Base-by-base conservation (phyloP, 108 stramenopile species). In the Thalassiosira profunda region DNA sequence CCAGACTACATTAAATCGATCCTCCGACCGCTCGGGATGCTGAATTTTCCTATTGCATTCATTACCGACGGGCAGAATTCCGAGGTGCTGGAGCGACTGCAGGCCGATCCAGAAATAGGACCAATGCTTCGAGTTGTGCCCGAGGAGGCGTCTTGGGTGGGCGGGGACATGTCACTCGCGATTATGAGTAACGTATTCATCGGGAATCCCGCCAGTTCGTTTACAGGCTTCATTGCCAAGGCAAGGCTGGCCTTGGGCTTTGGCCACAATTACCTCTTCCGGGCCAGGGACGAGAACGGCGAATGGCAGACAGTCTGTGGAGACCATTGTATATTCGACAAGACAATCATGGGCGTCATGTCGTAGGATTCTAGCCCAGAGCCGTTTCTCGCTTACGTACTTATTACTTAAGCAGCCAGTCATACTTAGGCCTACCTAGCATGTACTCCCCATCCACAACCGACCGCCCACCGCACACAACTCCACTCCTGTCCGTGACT, bases 201-300 rank as follows among this genome's bases (percentile, higher is more conserved):
- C 43, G 75, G 75, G 0, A 76, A 76, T 49, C 75, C 76, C 5
- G 76, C 76, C 0, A 40, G 35, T 26, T 46, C 69, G 18, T 65
- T 78, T 45, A 64, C 69, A 4, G 63, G 69, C 11, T 78, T 78
- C 29, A 70, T 78, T 63, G 76, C 69, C 51, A 78, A 78, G 36
- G 60, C 63, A 5, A 47, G 76, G 14, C 10, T 78, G 18, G 76
- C 76, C 5, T 26, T 78, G 63, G 76, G 76, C 5, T 52, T 58
- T 26, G 57, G 46, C 31, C 42, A 59, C 28, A 70, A 48, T 42
- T 78, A 58, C 41, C 30, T 78, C 42, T 78, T 70, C 31, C 38
- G 66, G 23, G 58, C 46, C 18, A 67, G 42, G 21, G 54, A 55
- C 14, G 23, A 12, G 30, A 30, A 17, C 18, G 74, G 66, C 1